Evolutionary conservation across 805 yeast genomes (phyloP), one percentile per base, ranked within the genome.

Genomic region (Scheffersomyces stipitis): DNA sequence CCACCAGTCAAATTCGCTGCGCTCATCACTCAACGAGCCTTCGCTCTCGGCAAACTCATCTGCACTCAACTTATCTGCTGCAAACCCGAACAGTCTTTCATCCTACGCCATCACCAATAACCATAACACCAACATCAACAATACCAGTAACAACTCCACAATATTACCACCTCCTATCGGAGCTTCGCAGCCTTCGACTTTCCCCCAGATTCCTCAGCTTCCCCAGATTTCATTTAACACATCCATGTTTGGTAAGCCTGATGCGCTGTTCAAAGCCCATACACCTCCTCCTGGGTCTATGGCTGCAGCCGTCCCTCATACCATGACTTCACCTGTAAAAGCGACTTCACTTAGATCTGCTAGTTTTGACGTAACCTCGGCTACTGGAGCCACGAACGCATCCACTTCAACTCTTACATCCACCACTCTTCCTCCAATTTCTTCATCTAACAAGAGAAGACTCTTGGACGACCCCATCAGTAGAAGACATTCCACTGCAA

Each of bases 161-260:
- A 31, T 29, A 7, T 14, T 12, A 15, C 13, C 30, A 16, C 5
- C 34, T 8, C 17, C 28, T 14, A 18, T 30, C 10, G 29, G 22
- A 20, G 38, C 32, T 15, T 28, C 34, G 26, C 30, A 20, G 13
- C n/a, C 39, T 18, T 29, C 40, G 10, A 20, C 24, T 7, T 40
- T 18, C 31, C 54, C 56, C 17, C 50, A 44, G 27, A 44, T 46
- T 10, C 49, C 40, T 10, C 49, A 45, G 32, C 51, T 56, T 34
- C 65, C 69, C 5, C 58, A 54, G 34, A 62, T 69, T 18, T 55
- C 71, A 9, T 69, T 69, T 53, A 69, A 69, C 36, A 67, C 73
- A 2, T 58, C 68, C 4, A 68, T 69, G 61, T 69, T 69, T 42
- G 56, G 55, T 34, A 41, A 45, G n/a, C 34, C 44, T 4, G 18